Percentiles rank a stretch among this genome's conserved stretches.
phyloP scores from a whole-genome alignment of 805 yeast genomes.

The Yarrowia sp. region DNA sequence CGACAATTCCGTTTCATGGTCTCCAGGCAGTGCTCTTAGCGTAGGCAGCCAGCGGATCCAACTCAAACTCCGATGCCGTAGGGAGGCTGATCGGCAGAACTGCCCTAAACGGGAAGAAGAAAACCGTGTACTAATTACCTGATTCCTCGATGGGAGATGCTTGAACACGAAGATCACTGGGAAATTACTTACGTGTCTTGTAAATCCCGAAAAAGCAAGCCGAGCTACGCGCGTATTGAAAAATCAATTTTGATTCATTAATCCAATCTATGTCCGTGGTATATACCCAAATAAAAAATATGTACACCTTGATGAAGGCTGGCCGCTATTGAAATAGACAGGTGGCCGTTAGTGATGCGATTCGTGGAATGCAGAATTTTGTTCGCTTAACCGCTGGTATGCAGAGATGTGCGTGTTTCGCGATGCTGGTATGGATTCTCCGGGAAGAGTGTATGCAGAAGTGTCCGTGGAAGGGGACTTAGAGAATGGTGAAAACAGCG shows the following conservation, averaged over 20 bases:
- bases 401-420: background rate
- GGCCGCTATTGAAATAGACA: background rate
- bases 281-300: conserved; percentile 2
- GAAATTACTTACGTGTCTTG: background rate
- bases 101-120: background rate
- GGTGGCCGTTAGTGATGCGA: background rate
- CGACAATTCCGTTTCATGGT: too few relatives aligned
- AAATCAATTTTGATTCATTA: background rate
- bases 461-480: background rate
- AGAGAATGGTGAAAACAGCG: background rate
- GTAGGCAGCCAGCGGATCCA: background rate
- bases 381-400: background rate
- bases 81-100: background rate
- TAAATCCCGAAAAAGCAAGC: background rate
- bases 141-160: background rate
- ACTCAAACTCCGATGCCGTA: conserved; percentile 2
- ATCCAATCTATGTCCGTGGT: conserved; percentile 1
- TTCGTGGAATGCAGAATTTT: background rate
- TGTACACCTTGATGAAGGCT: conserved; percentile 21
- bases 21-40: too few relatives aligned
- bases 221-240: too few relatives aligned
- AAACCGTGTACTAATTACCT: background rate
- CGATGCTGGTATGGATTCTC: too few relatives aligned
- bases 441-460: too few relatives aligned
- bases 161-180: background rate